A percentile compares a stretch with the other conserved stretches of the same genome.
These are phyloP conservation scores for Nannizzia gypsea DNA, from an alignment of 2,329 filamentous ascomycete genomes.

Conservation along the genomic window DNA sequence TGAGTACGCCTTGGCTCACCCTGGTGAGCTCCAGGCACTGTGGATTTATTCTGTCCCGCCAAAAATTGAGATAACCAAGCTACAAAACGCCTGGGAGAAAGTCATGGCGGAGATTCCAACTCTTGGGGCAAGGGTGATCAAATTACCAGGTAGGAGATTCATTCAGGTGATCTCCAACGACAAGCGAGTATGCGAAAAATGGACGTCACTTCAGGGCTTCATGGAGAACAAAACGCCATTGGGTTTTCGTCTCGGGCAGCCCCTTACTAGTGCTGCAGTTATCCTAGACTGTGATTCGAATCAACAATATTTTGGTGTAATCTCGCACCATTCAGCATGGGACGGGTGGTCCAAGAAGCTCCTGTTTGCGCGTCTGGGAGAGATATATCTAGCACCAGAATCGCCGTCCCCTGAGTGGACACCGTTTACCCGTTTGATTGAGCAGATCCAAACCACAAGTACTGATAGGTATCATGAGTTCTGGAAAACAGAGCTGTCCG, in stretches of 20 bases:
- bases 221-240: too few relatives aligned
- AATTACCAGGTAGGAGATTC: too few relatives aligned
- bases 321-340: conserved; percentile 31
- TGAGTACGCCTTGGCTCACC: conserved; percentile 25
- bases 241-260: conserved; percentile 12
- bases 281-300: conserved; percentile 2
- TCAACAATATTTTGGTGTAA: conserved; percentile 20
- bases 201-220: too few relatives aligned
- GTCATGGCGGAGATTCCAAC: background rate
- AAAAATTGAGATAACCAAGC: conserved; percentile 21
- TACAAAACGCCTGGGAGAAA: conserved; percentile 28
- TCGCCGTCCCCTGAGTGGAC: too few relatives aligned
- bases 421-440: too few relatives aligned
- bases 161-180: too few relatives aligned
- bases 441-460: too few relatives aligned
- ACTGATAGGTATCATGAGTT: too few relatives aligned
- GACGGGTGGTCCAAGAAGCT: conserved; percentile 29
- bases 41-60: conserved; percentile 22
- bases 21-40: conserved; percentile 29
- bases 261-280: conserved; percentile 16
- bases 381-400: too few relatives aligned
- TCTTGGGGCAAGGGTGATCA: background rate
- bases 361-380: conserved; percentile 11
- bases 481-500: too few relatives aligned
- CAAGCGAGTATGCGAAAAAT: too few relatives aligned